phyloP scores from a whole-genome alignment of 2,329 filamentous ascomycete species.

The Botrytis paeoniae region DNA sequence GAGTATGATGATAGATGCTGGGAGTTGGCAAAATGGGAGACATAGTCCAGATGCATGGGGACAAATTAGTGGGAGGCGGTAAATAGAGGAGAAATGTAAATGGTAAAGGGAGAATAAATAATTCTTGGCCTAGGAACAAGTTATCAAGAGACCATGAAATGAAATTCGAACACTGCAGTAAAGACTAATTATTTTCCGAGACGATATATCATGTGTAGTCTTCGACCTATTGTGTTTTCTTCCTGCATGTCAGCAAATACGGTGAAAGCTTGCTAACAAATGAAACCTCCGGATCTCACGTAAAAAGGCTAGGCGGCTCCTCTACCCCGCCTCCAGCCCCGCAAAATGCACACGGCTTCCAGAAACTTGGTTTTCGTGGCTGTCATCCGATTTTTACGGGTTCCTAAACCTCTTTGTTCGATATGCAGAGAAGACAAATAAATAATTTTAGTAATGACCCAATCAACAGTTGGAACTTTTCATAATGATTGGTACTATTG shows the following conservation, averaged over 20 bases:
- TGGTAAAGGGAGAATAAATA: not conserved
- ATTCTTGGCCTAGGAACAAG: conserved; percentile 15
- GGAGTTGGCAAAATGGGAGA: conserved; percentile 62
- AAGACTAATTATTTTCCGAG: not conserved
- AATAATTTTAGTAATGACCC: not conserved
- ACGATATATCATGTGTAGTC: not conserved
- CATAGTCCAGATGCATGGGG: conserved; percentile 81
- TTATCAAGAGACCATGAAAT: not conserved
- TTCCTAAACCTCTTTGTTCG: not conserved
- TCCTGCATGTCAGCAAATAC: not conserved
- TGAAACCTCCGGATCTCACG: not conserved
- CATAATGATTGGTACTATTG: not conserved
- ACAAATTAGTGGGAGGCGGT: conserved; percentile 48
- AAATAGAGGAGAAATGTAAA: not conserved
- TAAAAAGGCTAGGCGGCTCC: conserved; percentile 1
- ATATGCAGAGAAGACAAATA: not conserved
- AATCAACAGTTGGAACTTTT: not conserved
- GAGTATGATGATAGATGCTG: conserved; percentile 52
- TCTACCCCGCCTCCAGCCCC: conserved; percentile 16
- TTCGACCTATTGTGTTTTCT: not conserved
- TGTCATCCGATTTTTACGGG: not conserved
- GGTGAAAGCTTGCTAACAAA: not conserved
- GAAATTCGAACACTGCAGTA: not conserved
- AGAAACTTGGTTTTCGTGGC: conserved; percentile 11
- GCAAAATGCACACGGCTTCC: conserved; percentile 1